Conservation (phyloP, 2,329 filamentous ascomycete genomes). For the Microdochium paspali region DNA sequence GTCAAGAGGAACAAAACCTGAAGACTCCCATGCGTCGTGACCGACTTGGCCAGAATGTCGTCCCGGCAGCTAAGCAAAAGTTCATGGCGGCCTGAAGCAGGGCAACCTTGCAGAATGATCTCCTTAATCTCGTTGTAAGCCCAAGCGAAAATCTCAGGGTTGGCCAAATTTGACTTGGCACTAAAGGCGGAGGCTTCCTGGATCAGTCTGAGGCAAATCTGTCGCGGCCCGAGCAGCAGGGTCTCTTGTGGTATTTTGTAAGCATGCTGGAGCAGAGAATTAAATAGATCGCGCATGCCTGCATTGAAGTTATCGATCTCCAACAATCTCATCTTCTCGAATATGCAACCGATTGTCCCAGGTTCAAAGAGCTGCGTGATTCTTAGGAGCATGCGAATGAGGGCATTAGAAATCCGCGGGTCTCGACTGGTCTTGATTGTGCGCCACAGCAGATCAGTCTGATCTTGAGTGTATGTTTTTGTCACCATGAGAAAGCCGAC, state of each 20-base stretch:
- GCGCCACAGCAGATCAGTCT: slow-evolving; percentile 78
- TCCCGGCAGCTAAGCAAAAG: slow-evolving; percentile 59
- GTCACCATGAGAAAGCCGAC: slow-evolving; percentile 81
- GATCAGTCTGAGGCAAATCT: slow-evolving; percentile 56
- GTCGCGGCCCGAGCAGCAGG: slow-evolving; percentile 33
- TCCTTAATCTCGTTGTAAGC: slow-evolving; percentile 51
- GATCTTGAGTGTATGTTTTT: slow-evolving; percentile 56
- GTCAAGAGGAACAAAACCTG: slow-evolving; percentile 49
- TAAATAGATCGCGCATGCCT: slow-evolving; percentile 53
- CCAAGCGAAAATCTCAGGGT: slow-evolving; percentile 54
- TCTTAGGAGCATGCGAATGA: slow-evolving; percentile 53
- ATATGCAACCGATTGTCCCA: slow-evolving; percentile 52
- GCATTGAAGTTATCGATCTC: slow-evolving; percentile 54
- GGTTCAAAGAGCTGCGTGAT: slow-evolving; percentile 39
- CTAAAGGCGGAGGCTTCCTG: slow-evolving; percentile 57
- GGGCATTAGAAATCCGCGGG: slow-evolving; percentile 71
- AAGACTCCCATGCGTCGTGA: slow-evolving; percentile 63
- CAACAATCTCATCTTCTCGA: slow-evolving; percentile 57
- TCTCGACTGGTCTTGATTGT: slow-evolving; percentile 76
- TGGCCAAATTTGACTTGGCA: slow-evolving; percentile 42
- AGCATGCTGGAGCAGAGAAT: slow-evolving; percentile 41
- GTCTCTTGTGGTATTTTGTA: slow-evolving; percentile 28
- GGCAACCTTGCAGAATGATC: slow-evolving; percentile 48
- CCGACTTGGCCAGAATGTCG: slow-evolving; percentile 55
- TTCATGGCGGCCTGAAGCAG: slow-evolving; percentile 42